A percentile compares a stretch with the other conserved stretches of the same genome.
Evolutionary conservation across 805 yeast genomes (phyloP).

Genomic region (Lipomyces spencermartinsiae): DNA sequence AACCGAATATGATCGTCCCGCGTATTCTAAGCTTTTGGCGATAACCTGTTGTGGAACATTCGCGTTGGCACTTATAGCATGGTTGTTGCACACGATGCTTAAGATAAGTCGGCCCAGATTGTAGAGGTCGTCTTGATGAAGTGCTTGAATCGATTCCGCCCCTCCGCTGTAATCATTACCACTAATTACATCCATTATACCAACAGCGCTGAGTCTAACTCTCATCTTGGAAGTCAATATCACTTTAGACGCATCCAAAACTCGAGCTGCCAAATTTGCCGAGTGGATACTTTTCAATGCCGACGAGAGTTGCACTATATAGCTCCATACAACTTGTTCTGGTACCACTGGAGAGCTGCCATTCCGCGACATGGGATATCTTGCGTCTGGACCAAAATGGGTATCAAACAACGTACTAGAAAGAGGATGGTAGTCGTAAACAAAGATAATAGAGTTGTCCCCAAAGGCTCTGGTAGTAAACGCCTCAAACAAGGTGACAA

Average conservation of each 20-base stretch:
- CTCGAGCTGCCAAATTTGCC: slow-evolving; percentile 66
- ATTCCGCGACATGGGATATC: slow-evolving; percentile 39
- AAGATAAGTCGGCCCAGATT: slow-evolving; percentile 66
- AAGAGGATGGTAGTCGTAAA: slow-evolving; percentile 85
- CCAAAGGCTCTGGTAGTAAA: slow-evolving; percentile 88
- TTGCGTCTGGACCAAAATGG: slow-evolving; percentile 59
- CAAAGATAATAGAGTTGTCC: slow-evolving; percentile 73
- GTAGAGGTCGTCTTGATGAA: slow-evolving; percentile 62
- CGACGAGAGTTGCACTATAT: slow-evolving; percentile 72
- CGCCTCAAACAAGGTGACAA: slow-evolving; percentile 75
- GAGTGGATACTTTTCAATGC: slow-evolving; percentile 74
- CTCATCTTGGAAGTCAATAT: slow-evolving; percentile 75
- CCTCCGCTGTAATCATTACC: slow-evolving; percentile 41
- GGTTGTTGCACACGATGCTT: slow-evolving; percentile 53
- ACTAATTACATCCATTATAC: slow-evolving; percentile 69
- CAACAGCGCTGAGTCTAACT: slow-evolving; percentile 73
- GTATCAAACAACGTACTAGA: slow-evolving; percentile 72
- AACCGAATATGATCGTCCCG: slow-evolving; percentile 25
- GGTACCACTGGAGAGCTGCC: slow-evolving; percentile 56
- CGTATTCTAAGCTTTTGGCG: slow-evolving; percentile 23
- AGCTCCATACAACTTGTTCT: slow-evolving; percentile 75
- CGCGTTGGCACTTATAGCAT: slow-evolving; percentile 14
- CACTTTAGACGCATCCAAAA: slow-evolving; percentile 69
- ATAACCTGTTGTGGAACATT: slow-evolving; percentile 15
- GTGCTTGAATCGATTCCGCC: slow-evolving; percentile 39